These are phyloP conservation scores for Pleurotus ostreatus DNA, from an alignment of 768 basidiomycete genomes.

Conservation along the genomic window DNA sequence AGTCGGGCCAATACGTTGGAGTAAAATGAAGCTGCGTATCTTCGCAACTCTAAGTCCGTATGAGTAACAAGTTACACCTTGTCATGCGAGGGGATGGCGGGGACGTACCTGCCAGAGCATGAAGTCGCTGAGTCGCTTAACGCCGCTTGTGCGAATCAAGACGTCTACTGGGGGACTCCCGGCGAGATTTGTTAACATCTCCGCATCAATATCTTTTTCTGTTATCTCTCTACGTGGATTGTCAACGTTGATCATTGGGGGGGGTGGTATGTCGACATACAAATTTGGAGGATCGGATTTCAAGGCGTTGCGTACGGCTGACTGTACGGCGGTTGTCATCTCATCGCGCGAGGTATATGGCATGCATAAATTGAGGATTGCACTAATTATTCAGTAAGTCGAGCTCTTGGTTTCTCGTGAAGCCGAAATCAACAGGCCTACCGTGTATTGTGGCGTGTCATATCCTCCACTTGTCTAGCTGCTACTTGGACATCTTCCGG, in stretches of 20 bases:
- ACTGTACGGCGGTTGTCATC: constrained; percentile 74
- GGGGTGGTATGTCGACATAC: background rate
- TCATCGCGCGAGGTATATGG: constrained; percentile 92
- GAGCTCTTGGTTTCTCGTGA: background rate
- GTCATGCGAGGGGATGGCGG: background rate
- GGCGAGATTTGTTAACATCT: constrained; percentile 60
- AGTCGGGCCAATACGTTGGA: constrained; percentile 88
- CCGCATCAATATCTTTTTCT: constrained; percentile 60
- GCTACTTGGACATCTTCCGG: constrained; percentile 73
- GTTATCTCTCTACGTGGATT: constrained; percentile 38
- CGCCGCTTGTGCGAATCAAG: constrained; percentile 88
- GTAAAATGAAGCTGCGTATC: constrained; percentile 86
- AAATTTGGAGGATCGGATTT: constrained; percentile 10
- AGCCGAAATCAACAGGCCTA: constrained; percentile 25
- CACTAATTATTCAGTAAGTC: constrained; percentile 37
- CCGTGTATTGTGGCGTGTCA: constrained; percentile 75
- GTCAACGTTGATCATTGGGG: background rate
- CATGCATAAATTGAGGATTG: constrained; percentile 89
- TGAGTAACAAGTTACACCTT: background rate
- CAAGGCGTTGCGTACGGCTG: constrained; percentile 39
- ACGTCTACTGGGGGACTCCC: constrained; percentile 85
- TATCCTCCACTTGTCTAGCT: constrained; percentile 62
- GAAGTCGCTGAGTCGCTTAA: constrained; percentile 84
- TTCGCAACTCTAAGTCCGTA: constrained; percentile 61
- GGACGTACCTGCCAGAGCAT: constrained; percentile 89